Conservation (phyloP, 495 filamentous ascomycete species). For the Delitschia confertaspora region DNA sequence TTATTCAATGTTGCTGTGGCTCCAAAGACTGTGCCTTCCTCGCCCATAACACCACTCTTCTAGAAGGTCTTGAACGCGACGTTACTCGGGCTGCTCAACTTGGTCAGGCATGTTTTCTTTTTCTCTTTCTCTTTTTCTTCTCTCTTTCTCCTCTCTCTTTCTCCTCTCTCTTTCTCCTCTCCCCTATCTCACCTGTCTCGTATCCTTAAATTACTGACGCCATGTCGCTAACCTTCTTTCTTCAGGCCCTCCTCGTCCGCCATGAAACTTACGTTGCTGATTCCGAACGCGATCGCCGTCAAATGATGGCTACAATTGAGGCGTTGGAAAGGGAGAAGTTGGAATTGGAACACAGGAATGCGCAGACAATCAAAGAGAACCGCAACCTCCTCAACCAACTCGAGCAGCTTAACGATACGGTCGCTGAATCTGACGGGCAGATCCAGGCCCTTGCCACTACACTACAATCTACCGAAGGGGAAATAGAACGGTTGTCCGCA, state of each 20-base stretch:
- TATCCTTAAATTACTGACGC: conserved; percentile 1
- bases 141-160: background rate
- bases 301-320: conserved; percentile 61
- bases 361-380: conserved; percentile 69
- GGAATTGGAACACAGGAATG: conserved; percentile 64
- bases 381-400: conserved; percentile 67
- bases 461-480: conserved; percentile 63
- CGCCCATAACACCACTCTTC: conserved; percentile 66
- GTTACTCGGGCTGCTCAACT: conserved; percentile 74
- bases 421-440: conserved; percentile 65
- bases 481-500: conserved; percentile 61
- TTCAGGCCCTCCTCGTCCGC: conserved; percentile 81
- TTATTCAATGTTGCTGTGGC: conserved; percentile 71
- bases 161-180: background rate
- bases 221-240: conserved; percentile 55
- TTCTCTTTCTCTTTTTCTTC: background rate
- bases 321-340: conserved; percentile 68
- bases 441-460: conserved; percentile 62
- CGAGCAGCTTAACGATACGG: conserved; percentile 65
- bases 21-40: conserved; percentile 69
- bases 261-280: conserved; percentile 91
- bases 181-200: background rate
- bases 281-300: conserved; percentile 69
- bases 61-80: conserved; percentile 76
- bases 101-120: conserved; percentile 64